Evolutionary conservation across 2,329 filamentous ascomycete species (phyloP), one percentile per base, ranked within the genome.

Genomic region (Ascochyta lentis): DNA sequence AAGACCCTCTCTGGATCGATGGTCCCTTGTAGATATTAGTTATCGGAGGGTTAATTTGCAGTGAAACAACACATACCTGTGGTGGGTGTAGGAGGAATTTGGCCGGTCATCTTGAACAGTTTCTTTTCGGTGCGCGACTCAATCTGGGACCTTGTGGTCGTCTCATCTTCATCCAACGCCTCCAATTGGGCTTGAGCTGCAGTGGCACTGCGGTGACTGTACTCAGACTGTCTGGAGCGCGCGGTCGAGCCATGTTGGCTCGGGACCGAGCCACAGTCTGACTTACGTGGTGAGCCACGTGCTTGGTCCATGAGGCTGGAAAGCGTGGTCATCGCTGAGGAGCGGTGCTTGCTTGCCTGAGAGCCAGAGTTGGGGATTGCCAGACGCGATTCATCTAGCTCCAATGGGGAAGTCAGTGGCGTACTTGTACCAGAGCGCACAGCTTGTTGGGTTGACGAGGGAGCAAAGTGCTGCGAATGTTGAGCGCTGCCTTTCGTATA

Each of bases 101-200:
- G 69, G 8, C 68, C 67, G 58, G 65, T 74, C 69, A 66, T 69
- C 58, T 70, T 70, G 63, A 66, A 73, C 46, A 68, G 58, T 58
- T 59, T 71, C 45, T 49, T 69, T 64, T 80, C 78, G 1, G 62
- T 65, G 27, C 67, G 69, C 22, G 73, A 69, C 62, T 81, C 79
- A 26, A 80, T 75, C 35, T 67, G 64, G 13, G 66, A 77, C 50
- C 79, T 73, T 10, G 62, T 60, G 1, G 78, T 80, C 13, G 69
- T 71, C 35, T 68, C 49, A 39, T 74, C 64, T 34, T 72, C 55
- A 15, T 60, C 56, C 34, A 72, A 61, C 10, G 39, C 48, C 43
- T 65, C 63, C 6, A 66, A 40, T n/a, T 59, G 56, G 8, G 47
- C 53, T 44, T 69, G 61, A 7, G 41, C 54, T 12, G 58, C 56